Evolutionary conservation across 306 rosid genomes (phyloP), one percentile per base, ranked within the genome.

Genomic region (Gillenia trifoliata): DNA sequence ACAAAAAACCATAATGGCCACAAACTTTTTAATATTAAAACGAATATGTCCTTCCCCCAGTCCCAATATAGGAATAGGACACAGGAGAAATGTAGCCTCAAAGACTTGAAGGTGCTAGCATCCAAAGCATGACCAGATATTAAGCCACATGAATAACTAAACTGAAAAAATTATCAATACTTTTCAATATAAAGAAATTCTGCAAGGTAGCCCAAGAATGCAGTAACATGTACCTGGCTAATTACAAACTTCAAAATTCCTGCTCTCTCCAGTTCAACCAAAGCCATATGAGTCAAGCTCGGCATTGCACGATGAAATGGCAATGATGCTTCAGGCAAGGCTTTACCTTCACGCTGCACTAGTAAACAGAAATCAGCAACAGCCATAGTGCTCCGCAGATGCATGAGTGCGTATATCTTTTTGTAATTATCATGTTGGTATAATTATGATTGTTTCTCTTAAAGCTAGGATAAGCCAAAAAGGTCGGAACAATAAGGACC

Each of bases 291-390:
- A 66, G 99, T 94, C 85, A 90, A 67, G 84, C 97, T 92, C 23
- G 97, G 99, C 77, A 80, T 68, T 12, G 99, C 99, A 2, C 97
- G 99, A 85, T 94, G 99, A 88, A 94, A 94, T 41, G 99, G 99
- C 73, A 92, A 77, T 26, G 97, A 94, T 77, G 97, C 97, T 85
- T 87, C 99, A 7, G 99, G 99, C 86, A 92, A 83, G 75, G 93
- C 90, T 86, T 94, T 90, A 71, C 99, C 99, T 88, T 94, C 99
- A 75, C 92, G 96, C 99, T 94, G 88, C 70, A 83, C 66, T 22
- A 80, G 73, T 49, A 63, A 25, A 76, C 78, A 65, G 73, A 67
- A 68, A 82, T 70, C 61, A 74, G 64, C 74, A 73, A 52, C 68
- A 64, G 33, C 26, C 26, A 64, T 15, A 68, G 43, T 28, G 50